These are phyloP conservation scores for Asclepias syriaca DNA, from an alignment of 257 asterid species.

Conservation along the genomic window DNA sequence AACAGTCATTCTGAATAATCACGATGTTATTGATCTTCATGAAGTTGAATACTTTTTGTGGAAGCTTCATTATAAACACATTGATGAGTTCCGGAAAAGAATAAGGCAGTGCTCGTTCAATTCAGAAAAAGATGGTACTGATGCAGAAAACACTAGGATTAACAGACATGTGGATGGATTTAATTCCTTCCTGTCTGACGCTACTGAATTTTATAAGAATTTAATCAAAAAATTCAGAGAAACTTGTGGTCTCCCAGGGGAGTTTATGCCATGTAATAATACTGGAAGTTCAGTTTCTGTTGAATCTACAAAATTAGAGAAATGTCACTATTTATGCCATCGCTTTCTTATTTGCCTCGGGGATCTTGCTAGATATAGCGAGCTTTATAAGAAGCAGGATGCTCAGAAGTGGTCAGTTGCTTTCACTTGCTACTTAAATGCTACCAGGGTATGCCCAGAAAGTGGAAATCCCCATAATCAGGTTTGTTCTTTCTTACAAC, in stretches of 20 bases:
- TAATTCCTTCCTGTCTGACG: constrained; percentile 66
- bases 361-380: constrained; percentile 75
- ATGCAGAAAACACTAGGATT: constrained; percentile 20
- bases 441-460: constrained; percentile 66
- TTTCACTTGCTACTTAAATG: constrained; percentile 62
- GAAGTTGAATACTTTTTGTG: constrained; percentile 72
- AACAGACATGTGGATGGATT: constrained; percentile 46
- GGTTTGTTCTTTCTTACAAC: constrained; percentile 28
- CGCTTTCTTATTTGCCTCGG: constrained; percentile 86
- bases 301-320: constrained; percentile 30
- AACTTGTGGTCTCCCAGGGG: constrained; percentile 44
- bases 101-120: constrained; percentile 29
- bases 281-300: constrained; percentile 19
- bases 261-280: constrained; percentile 30
- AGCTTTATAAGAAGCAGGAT: constrained; percentile 50
- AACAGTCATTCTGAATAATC: constrained; percentile 44
- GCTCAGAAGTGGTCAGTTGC: constrained; percentile 69
- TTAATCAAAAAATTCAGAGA: constrained; percentile 43
- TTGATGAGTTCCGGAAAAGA: constrained; percentile 73
- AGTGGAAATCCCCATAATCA: constrained; percentile 98
- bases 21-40: constrained; percentile 48
- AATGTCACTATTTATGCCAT: constrained; percentile 62
- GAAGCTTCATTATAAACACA: constrained; percentile 89
- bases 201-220: constrained; percentile 53
- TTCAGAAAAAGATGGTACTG: constrained; percentile 31